Base-by-base conservation (phyloP, 106 monocot genomes). In the Allium fistulosum region DNA sequence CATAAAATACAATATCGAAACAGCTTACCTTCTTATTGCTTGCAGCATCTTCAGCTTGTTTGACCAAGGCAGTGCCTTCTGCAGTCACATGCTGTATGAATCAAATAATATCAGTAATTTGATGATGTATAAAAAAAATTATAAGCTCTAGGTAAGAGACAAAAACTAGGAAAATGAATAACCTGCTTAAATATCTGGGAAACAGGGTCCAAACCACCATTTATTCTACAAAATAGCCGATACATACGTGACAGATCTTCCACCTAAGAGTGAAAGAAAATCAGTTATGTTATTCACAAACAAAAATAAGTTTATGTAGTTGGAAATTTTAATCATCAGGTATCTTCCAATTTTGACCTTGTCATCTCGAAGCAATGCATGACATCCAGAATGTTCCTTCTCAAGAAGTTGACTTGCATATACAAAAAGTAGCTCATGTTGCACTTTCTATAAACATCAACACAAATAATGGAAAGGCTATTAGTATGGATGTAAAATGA, bases 331-430 rank as follows among this genome's bases (percentile, higher is more conserved):
- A 4, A 37, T 37, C 5, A 4, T 37, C 37, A 2, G 37, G 5
- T 37, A 37, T 37, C 37, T 37, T 37, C 13, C 47, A 49, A 26
- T 11, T 57, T 15, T 16, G 27, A 88, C 87, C 81, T 83, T 88
- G 65, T 84, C 84, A 78, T 88, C 84, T 17, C 74, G 83, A 70
- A 88, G 87, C 63, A 88, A 72, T 10, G 76, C 83, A 73, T 76
- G 63, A 67, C 83, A 88, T 63, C 87, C 84, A 76, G 87, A 88
- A 71, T 84, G 78, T 46, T 88, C 87, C 59, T 87, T 88, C 37
- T 84, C 84, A 55, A 88, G 72, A 26, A 88, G 84, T 65, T 81
- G 78, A 45, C 49, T 81, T 58, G 77, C 76, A 78, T 88, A 71
- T 51, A 75, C 72, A 10, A 57, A 52, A 1, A 88, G 73, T 58